Percentiles rank a stretch among this genome's conserved stretches.
These are phyloP conservation scores for Brassica carinata DNA, from an alignment of 345 rosid species.

Conservation along the genomic window DNA sequence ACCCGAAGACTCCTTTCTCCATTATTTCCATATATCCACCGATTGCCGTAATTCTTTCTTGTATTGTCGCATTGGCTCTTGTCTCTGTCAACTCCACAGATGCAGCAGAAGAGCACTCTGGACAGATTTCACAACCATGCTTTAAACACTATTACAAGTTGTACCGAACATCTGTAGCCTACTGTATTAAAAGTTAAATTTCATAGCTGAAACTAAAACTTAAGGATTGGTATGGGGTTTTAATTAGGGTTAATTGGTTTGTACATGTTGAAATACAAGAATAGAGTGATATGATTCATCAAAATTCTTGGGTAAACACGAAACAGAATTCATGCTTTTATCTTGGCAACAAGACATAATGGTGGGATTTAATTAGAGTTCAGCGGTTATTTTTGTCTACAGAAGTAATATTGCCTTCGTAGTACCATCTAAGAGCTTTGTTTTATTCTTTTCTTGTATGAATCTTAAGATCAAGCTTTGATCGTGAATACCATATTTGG, in stretches of 20 bases:
- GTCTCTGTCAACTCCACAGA: background rate
- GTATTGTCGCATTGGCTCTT: background rate
- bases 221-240: background rate
- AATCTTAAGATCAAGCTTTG: no score
- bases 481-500: no score
- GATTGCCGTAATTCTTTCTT: background rate
- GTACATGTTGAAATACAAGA: background rate
- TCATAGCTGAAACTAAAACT: background rate
- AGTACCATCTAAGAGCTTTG: no score
- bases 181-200: background rate
- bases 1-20: background rate
- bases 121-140: background rate
- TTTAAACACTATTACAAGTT: background rate
- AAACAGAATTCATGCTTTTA: background rate
- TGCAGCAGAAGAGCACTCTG: background rate
- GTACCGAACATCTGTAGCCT: background rate
- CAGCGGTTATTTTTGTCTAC: no score
- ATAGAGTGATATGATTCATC: background rate
- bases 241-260: background rate
- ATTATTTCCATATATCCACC: background rate
- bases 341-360: no score
- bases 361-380: no score
- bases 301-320: background rate
- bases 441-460: no score
- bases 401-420: no score